Evolutionary conservation across 169 alveolate genomes (phyloP).

Genomic region (Eimeria mitis): DNA sequence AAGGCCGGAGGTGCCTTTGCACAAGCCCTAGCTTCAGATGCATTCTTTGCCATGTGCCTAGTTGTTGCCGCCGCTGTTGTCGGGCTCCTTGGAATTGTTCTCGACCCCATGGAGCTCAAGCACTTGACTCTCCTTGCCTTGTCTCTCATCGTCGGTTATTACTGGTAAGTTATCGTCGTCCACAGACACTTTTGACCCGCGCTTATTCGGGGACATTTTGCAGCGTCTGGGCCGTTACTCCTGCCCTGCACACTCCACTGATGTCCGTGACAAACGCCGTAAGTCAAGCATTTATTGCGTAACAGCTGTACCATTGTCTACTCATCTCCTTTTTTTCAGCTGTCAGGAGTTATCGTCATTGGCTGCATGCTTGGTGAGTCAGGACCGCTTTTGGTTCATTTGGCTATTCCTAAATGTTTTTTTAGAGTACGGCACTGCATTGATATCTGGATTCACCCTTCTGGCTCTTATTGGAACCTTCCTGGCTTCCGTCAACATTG

Average conservation of each 20-base stretch:
- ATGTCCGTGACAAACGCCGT: constrained; percentile 96
- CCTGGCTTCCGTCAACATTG: constrained; percentile 84
- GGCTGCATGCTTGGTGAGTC: constrained; percentile 90
- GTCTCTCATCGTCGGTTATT: constrained; percentile 80
- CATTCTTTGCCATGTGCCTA: constrained; percentile 79
- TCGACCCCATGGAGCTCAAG: constrained; percentile 80
- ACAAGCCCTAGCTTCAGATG: constrained; percentile 77
- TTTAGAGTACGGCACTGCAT: constrained; percentile 74
- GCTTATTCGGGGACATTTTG: background rate
- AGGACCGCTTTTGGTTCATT: background rate
- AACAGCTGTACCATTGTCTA: background rate
- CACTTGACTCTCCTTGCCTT: constrained; percentile 76
- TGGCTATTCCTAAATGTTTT: background rate
- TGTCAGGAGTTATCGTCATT: constrained; percentile 92
- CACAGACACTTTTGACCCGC: background rate
- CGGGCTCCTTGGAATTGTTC: constrained; percentile 78
- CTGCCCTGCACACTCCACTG: constrained; percentile 94
- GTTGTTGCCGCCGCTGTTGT: constrained; percentile 77
- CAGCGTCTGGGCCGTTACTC: constrained; percentile 89
- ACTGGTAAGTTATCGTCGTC: constrained; percentile 35
- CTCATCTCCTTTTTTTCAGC: background rate
- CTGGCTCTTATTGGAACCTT: constrained; percentile 78
- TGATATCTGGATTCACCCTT: constrained; percentile 48
- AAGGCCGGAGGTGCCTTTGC: constrained; percentile 47
- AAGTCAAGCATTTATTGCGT: background rate